Percentiles rank a stretch among this genome's conserved stretches.
These are phyloP conservation scores for Priceomyces carsonii DNA, from an alignment of 805 yeast genomes.

Conservation along the genomic window DNA sequence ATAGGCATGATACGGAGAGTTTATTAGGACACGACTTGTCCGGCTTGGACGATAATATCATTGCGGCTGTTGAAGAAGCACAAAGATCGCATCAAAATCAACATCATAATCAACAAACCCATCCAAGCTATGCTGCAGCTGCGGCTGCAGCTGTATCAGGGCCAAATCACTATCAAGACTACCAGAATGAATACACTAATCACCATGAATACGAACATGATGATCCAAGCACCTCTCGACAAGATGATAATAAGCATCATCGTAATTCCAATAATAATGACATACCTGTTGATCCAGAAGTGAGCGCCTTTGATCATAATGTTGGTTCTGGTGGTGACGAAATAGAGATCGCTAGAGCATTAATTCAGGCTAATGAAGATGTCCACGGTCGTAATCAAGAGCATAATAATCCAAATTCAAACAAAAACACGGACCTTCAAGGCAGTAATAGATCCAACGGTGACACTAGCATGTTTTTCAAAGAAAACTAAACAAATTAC, in stretches of 20 bases:
- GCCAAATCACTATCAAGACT: constrained; percentile 18
- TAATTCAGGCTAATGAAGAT: constrained; percentile 58
- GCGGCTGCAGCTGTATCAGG: constrained; percentile 28
- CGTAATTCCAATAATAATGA: constrained; percentile 22
- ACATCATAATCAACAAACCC: constrained; percentile 16
- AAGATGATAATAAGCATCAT: constrained; percentile 10
- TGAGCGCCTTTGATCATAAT: constrained; percentile 46
- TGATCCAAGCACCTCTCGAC: constrained; percentile 7
- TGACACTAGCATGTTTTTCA: constrained; percentile 21
- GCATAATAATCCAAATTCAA: constrained; percentile 2
- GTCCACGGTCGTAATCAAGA: constrained; percentile 14
- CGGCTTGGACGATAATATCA: constrained; percentile 46
- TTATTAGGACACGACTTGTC: constrained; percentile 43
- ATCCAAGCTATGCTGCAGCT: constrained; percentile 26
- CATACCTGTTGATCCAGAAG: constrained; percentile 62
- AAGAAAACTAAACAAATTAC: constrained; percentile 7
- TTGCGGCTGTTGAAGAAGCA: constrained; percentile 64
- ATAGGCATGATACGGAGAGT: constrained; percentile 28
- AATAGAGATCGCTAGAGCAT: constrained; percentile 65
- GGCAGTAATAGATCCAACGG: constrained; percentile 11
- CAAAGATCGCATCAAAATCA: constrained; percentile 37
- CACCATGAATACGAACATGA: constrained; percentile 10
- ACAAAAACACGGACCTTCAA: constrained; percentile 6
- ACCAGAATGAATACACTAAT: constrained; percentile 12
- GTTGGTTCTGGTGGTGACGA: constrained; percentile 50